A percentile compares a stretch with the other conserved stretches of the same genome.
Evolutionary conservation across 805 yeast species (phyloP).

Genomic region (Kodamaea lidongshanica): DNA sequence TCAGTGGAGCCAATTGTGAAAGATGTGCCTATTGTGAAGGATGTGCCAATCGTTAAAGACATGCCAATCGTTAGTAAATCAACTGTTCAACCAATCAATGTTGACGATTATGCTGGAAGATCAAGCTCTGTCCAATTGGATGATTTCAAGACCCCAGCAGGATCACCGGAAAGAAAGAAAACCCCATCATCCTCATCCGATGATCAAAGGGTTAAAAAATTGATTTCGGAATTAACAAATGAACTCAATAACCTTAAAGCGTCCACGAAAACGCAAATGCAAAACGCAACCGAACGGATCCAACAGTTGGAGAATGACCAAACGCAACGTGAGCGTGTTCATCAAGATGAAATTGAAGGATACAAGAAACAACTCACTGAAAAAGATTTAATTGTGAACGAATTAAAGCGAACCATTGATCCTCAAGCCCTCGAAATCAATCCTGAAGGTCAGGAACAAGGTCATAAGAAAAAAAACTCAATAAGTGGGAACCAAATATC

Average conservation of each 20-base stretch:
- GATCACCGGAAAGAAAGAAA: slow-evolving; percentile 13
- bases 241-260: slow-evolving; percentile 28
- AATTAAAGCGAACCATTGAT: slow-evolving; percentile 23
- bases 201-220: slow-evolving; percentile 24
- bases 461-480: slow-evolving; percentile 2
- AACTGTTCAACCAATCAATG: slow-evolving; percentile 4
- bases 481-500: slow-evolving; percentile 12
- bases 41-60: not conserved
- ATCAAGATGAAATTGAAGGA: slow-evolving; percentile 10
- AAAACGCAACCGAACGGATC: slow-evolving; percentile 52
- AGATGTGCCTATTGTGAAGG: slow-evolving; percentile 1
- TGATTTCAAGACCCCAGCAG: slow-evolving; percentile 21
- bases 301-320: slow-evolving; percentile 34
- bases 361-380: slow-evolving; percentile 22
- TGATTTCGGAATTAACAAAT: slow-evolving; percentile 27
- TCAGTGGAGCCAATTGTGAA: slow-evolving; percentile 1
- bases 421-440: slow-evolving; percentile 20
- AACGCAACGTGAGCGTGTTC: slow-evolving; percentile 15
- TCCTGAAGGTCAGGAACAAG: slow-evolving; percentile 9
- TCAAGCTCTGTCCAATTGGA: slow-evolving; percentile 32
- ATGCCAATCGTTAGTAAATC: too few relatives aligned
- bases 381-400: slow-evolving; percentile 26
- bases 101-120: slow-evolving; percentile 18
- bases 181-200: slow-evolving; percentile 9
- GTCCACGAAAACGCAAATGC: slow-evolving; percentile 43